Evolutionary conservation across 495 filamentous ascomycete genomes (phyloP).

Genomic region (Talaromyces wortmannii): DNA sequence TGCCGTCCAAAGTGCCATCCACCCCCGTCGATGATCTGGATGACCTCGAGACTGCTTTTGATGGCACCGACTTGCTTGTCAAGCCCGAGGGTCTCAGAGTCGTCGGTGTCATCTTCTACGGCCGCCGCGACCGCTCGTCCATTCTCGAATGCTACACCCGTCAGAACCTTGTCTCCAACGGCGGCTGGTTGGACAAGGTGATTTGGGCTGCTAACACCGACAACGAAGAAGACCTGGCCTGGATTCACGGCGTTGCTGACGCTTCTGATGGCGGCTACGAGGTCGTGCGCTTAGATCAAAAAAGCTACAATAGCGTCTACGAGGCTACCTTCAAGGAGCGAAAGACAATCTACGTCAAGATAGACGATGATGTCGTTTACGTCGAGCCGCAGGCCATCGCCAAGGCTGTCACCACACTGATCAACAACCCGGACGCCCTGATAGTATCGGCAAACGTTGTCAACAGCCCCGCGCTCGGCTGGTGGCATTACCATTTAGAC

Average conservation of each 20-base stretch:
- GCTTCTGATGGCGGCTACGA: constrained; percentile 1
- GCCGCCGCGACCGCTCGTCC: constrained; percentile 28
- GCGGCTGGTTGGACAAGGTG: constrained; percentile 42
- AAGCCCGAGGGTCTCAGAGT: constrained; percentile 30
- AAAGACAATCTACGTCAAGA: constrained; percentile 34
- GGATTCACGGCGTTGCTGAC: constrained; percentile 14
- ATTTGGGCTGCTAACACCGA: constrained; percentile 37
- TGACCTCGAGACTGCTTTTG: too few species aligned
- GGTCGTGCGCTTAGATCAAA: constrained; percentile 1
- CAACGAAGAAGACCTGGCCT: constrained; percentile 27
- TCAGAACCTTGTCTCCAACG: constrained; percentile 37
- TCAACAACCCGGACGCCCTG: constrained; percentile 25
- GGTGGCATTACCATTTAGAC: constrained; percentile 29
- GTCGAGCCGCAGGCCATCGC: constrained; percentile 33
- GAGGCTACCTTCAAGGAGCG: constrained; percentile 21
- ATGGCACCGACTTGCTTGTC: not conserved
- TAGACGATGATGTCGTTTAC: constrained; percentile 38
- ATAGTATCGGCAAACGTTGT: constrained; percentile 36
- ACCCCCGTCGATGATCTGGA: too few species aligned
- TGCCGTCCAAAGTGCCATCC: too few species aligned
- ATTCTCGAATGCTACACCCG: constrained; percentile 43
- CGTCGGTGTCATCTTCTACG: constrained; percentile 40
- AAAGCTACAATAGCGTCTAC: constrained; percentile 22
- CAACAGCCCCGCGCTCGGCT: constrained; percentile 28
- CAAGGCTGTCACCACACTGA: constrained; percentile 26